Evolutionary conservation across 1,284 basidiomycete genomes (phyloP).

Genomic region (Wallemia ichthyophaga): DNA sequence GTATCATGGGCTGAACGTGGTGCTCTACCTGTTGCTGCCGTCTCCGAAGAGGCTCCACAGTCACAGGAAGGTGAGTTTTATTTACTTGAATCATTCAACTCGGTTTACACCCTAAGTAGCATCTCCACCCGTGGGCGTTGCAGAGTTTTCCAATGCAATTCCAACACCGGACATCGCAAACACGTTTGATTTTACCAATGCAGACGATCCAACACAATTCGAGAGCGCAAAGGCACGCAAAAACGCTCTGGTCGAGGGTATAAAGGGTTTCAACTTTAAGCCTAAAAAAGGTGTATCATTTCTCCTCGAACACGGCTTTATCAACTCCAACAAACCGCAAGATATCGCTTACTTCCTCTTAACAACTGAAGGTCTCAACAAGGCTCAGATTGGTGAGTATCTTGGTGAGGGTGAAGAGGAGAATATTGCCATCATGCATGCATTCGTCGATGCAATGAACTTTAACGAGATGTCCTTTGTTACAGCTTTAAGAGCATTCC

Average conservation of each 20-base stretch:
- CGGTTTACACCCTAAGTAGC: neutral
- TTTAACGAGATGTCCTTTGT: conserved; percentile 53
- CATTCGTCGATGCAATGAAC: conserved; percentile 70
- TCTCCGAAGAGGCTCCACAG: conserved; percentile 11
- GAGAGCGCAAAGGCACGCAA: conserved; percentile 94
- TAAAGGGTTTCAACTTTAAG: conserved; percentile 96
- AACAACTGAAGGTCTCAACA: conserved; percentile 72
- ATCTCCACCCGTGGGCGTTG: neutral
- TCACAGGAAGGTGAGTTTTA: neutral
- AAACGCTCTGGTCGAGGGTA: conserved; percentile 75
- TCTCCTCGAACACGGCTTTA: conserved; percentile 65
- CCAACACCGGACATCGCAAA: neutral
- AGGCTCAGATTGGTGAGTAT: conserved; percentile 91
- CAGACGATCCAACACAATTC: conserved; percentile 71
- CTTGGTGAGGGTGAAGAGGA: conserved; percentile 71
- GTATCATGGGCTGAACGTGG: conserved; percentile 40
- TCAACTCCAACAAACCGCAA: conserved; percentile 36
- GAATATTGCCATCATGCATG: conserved; percentile 78
- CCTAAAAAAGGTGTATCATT: conserved; percentile 80
- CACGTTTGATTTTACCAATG: conserved; percentile 18
- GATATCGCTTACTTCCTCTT: conserved; percentile 71
- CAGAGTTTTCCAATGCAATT: neutral
- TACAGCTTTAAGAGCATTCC: conserved; percentile 53
- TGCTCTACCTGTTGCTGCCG: conserved; percentile 7
- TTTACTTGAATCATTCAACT: neutral